A percentile compares a stretch with the other conserved stretches of the same genome.
Evolutionary conservation across 1,284 basidiomycete genomes (phyloP).

Genomic region (Inonotus hispidus): DNA sequence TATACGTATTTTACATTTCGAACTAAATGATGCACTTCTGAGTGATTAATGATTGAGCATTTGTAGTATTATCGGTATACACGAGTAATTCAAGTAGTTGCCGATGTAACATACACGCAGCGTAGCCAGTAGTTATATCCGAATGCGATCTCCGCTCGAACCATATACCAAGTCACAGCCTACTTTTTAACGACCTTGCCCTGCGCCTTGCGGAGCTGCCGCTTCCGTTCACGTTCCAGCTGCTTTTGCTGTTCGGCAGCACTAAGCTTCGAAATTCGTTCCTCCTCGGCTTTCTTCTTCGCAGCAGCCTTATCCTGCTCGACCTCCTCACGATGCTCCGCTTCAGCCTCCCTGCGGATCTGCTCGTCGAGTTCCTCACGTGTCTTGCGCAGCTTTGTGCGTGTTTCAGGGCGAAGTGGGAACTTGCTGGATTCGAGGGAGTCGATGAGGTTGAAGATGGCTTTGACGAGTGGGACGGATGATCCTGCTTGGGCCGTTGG

Average conservation of each 20-base stretch:
- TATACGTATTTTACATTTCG: too few relatives aligned
- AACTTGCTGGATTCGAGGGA: constrained; percentile 45
- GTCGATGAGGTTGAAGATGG: constrained; percentile 73
- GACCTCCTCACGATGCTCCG: constrained; percentile 69
- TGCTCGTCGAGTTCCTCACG: constrained; percentile 66
- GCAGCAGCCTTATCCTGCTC: constrained; percentile 44
- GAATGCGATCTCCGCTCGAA: not conserved
- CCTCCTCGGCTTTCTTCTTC: constrained; percentile 71
- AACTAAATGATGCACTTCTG: too few relatives aligned
- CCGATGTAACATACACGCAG: not conserved
- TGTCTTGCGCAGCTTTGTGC: constrained; percentile 63
- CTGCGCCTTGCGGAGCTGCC: constrained; percentile 61
- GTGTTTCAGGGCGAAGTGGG: constrained; percentile 73
- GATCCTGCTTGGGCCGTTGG: constrained; percentile 42
- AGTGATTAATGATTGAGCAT: not conserved
- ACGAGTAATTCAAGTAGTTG: constrained; percentile 23
- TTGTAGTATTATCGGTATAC: not conserved
- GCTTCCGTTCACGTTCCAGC: constrained; percentile 73
- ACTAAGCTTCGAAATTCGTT: constrained; percentile 64
- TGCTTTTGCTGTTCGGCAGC: constrained; percentile 83
- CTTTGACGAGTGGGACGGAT: constrained; percentile 57
- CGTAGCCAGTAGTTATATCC: not conserved
- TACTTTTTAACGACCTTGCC: constrained; percentile 51
- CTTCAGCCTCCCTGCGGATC: constrained; percentile 61
- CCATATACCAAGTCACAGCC: too few relatives aligned